Evolutionary conservation across 202 grass and related monocot genomes (phyloP), one percentile per base, ranked within the genome.

Genomic region (Schoenoplectus tabernaemontani): DNA sequence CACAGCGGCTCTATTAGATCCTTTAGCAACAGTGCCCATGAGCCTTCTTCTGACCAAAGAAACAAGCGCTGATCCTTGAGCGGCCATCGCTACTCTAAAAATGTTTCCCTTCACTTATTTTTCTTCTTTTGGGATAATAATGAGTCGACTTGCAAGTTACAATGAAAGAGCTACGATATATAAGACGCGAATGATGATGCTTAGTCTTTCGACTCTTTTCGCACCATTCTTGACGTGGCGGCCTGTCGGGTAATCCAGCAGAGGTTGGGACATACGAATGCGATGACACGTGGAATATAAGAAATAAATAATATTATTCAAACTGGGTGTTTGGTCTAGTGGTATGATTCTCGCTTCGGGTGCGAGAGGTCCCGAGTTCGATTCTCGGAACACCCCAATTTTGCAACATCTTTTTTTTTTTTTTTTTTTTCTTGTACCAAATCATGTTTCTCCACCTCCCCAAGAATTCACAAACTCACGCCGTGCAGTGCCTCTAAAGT

Each of bases 271-370:
- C 64, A 23, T 68, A 37, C 37, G 43, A n/a, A n/a, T n/a, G n/a
- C n/a, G 13, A 42, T 42, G 7, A 43, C 30, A 64, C 4, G 22
- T 24, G 41, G 11, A 30, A 33, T 53, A 4, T 63, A 36, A 1
- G 2, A 65, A 37, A 44, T 7, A 46, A 70, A n/a, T n/a, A 13
- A 15, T 23, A 26, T n/a, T 5, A 50, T 0, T 0, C 1, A 9
- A 30, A 44, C 1, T 13, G 78, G 78, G 78, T 80, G 78, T 80
- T 80, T 80, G 78, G 78, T 80, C 81, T 75, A 83, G 65, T 83
- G 81, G 81, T 83, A 83, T 83, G 81, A 83, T 83, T 83, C 65
- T 83, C 81, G 81, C 81, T 83, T 83, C 81, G 66, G 81, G 81
- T 83, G 81, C 65, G 65, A 83, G 81, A 83, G 81, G 81, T 83